Percentiles rank a stretch among this genome's conserved stretches.
phyloP scores from a whole-genome alignment of 805 yeast genomes.

The Saccharomyces eubayanus region DNA sequence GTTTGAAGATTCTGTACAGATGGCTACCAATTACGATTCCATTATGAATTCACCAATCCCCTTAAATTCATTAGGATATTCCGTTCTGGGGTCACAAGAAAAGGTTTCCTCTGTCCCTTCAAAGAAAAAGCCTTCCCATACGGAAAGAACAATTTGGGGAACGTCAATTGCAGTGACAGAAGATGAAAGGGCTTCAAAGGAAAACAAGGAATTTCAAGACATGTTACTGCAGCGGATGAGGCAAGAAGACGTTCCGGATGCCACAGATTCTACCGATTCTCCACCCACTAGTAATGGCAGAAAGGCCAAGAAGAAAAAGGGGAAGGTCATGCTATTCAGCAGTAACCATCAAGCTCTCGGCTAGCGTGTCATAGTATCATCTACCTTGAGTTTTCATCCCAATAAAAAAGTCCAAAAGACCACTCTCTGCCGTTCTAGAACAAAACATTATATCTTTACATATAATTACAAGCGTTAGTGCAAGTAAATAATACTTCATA shows the following conservation, averaged over 20 bases:
- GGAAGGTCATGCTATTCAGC: constrained; percentile 23
- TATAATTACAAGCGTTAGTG: background rate
- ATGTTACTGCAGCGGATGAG: constrained; percentile 46
- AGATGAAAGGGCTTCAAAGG: constrained; percentile 33
- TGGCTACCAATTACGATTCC: constrained; percentile 32
- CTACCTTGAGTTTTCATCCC: background rate
- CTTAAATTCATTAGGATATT: constrained; percentile 27
- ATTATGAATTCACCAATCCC: constrained; percentile 17
- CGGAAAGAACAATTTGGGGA: constrained; percentile 67
- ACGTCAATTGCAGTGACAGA: constrained; percentile 36
- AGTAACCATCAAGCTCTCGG: constrained; percentile 10
- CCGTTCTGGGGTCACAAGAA: background rate
- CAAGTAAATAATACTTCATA: background rate
- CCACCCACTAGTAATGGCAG: constrained; percentile 10
- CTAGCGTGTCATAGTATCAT: background rate
- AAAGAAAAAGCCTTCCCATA: constrained; percentile 15
- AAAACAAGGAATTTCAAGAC: constrained; percentile 41
- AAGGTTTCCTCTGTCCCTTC: background rate
- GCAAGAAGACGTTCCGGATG: constrained; percentile 31
- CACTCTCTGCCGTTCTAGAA: background rate
- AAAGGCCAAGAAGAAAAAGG: constrained; percentile 40
- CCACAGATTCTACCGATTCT: background rate
- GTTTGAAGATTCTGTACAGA: constrained; percentile 23
- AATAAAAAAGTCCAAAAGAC: background rate
- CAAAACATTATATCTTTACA: background rate